phyloP scores from a whole-genome alignment of 73 alveolate genomes.

The Effrenium voratum region DNA sequence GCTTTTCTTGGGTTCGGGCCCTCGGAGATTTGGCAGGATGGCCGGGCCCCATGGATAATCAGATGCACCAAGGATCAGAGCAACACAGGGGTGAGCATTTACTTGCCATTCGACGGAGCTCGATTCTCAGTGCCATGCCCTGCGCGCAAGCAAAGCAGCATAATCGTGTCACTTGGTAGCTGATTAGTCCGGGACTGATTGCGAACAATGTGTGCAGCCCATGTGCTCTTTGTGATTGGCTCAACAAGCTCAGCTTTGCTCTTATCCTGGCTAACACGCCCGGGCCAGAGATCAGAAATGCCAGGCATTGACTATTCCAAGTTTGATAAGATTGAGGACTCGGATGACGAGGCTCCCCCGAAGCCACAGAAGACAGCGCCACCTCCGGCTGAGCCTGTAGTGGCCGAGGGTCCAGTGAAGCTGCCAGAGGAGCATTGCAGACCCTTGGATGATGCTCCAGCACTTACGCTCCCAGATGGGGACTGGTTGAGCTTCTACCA shows the following conservation, averaged over 20 bases:
- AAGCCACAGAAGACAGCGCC: not conserved
- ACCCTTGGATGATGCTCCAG: conserved; percentile 50
- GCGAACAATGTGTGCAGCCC: not conserved
- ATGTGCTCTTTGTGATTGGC: not conserved
- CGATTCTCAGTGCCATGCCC: not conserved
- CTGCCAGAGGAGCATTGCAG: conserved; percentile 66
- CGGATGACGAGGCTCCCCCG: conserved; percentile 71
- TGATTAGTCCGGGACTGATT: no score
- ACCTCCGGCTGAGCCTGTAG: not conserved
- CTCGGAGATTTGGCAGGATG: not conserved
- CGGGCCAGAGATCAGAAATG: not conserved
- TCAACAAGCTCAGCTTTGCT: not conserved
- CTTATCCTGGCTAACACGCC: no score
- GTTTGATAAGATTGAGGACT: conserved; percentile 85
- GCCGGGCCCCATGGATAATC: not conserved
- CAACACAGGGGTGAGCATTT: conserved; percentile 59
- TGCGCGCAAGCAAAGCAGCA: no score
- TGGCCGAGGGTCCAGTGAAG: not conserved
- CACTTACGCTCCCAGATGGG: conserved; percentile 72
- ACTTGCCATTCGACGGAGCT: conserved; percentile 72
- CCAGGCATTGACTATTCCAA: conserved; percentile 94
- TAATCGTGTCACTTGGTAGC: no score
- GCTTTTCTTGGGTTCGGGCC: conserved; percentile 62
- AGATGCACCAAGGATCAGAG: conserved; percentile 60
- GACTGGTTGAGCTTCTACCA: conserved; percentile 66